Evolutionary conservation across 805 yeast species (phyloP), one percentile per base, ranked within the genome.

Genomic region (Starmerella tilneyi): DNA sequence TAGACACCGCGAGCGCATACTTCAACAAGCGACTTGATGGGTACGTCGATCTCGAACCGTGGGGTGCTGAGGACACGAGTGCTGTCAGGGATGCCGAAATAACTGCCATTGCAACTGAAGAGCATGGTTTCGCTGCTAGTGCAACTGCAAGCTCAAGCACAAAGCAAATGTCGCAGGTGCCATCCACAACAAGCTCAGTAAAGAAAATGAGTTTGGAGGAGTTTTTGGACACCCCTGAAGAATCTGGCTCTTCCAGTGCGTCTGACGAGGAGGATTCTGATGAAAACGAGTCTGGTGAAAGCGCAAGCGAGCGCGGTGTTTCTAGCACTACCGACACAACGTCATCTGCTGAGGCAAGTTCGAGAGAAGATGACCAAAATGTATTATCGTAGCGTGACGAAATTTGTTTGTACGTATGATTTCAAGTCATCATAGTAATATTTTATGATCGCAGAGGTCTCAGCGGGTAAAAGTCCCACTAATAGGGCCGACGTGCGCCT

Each of bases 121-220:
- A 32, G n/a, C 17, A 23, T 22, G 28, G 8, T 8, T 5, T 5
- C 28, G 21, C 3, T 13, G 27, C n/a, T n/a, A n/a, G n/a, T n/a
- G n/a, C n/a, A n/a, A n/a, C n/a, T n/a, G n/a, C n/a, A n/a, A n/a
- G n/a, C n/a, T n/a, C n/a, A n/a, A 21, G 17, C 27, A 34, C 38
- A 5, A 34, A 22, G 27, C 38, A 20, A 5, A 15, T 34, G 38
- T 19, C 38, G 17, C 9, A 27, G 11, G 40, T 23, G 9, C 24
- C 40, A 9, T 36, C 40, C 16, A 24, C 30, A 2, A 12, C 23
- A 9, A 12, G 16, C 5, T 26, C 37, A 6, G 21, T 30, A n/a
- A 46, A 49, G 24, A 38, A 42, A 19, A 94, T 84, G 60, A 81
- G 88, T 46, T 64, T 88, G 46, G 96, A 88, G 57, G 97, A 88